phyloP scores from a whole-genome alignment of 108 stramenopile genomes.

The Nannochloropsis gaditana region DNA sequence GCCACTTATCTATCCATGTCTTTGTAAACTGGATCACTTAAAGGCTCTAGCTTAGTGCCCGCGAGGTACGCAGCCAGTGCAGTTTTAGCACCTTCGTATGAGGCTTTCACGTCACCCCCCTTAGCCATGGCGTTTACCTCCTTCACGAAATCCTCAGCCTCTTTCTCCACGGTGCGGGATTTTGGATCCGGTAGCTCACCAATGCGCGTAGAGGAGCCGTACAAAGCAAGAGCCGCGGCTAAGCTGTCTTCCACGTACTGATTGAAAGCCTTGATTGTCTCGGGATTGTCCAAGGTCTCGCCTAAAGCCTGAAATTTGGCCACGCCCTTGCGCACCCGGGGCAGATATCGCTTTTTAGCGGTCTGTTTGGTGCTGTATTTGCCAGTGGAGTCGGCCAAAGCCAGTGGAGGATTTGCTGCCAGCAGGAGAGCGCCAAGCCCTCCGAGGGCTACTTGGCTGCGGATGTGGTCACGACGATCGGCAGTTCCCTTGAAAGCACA shows the following conservation, averaged over 20 bases:
- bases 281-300: neutral
- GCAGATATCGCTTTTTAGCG: constrained; percentile 1
- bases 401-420: neutral
- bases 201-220: neutral
- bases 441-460: neutral
- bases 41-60: constrained; percentile 10
- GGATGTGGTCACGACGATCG: neutral
- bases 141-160: constrained; percentile 14
- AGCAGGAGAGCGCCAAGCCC: neutral
- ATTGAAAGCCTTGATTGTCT: neutral
- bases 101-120: neutral
- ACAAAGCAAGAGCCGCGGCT: neutral
- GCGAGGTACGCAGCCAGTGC: neutral
- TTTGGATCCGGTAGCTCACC: constrained; percentile 4
- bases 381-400: neutral
- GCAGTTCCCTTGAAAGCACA: neutral
- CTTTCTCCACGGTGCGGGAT: neutral
- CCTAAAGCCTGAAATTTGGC: neutral
- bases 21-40: neutral
- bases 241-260: neutral
- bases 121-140: neutral
- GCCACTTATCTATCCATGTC: too few species aligned
- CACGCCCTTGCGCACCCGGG: neutral
- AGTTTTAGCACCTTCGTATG: neutral
- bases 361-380: constrained; percentile 1